These are phyloP conservation scores for Colletotrichum gloeosporioides DNA, from an alignment of 2,329 filamentous ascomycete species.

Conservation along the genomic window DNA sequence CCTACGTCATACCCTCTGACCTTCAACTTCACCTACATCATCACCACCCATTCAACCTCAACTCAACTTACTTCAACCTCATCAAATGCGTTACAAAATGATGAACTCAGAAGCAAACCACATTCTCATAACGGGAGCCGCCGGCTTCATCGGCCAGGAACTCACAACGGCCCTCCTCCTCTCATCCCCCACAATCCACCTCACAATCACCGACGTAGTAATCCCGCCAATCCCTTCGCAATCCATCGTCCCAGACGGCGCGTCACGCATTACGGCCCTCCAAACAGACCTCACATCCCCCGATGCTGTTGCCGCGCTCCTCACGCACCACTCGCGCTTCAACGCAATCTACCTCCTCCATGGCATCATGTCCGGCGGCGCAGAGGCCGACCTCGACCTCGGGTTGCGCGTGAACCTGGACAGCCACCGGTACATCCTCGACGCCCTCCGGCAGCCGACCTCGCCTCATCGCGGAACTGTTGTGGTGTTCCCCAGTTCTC, in stretches of 20 bases:
- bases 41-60: not conserved
- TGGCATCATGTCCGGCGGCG: conserved; percentile 68
- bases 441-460: conserved; percentile 45
- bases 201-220: conserved; percentile 63
- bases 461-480: conserved; percentile 49
- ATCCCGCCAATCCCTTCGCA: conserved; percentile 51
- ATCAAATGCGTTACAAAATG: not conserved
- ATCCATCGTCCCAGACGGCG: conserved; percentile 32
- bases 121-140: conserved; percentile 68
- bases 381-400: conserved; percentile 63
- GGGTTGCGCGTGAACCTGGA: conserved; percentile 64
- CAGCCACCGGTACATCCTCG: conserved; percentile 57
- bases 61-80: not conserved
- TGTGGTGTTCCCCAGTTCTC: conserved; percentile 63
- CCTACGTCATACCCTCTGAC: not conserved
- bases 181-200: conserved; percentile 36
- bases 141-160: conserved; percentile 69
- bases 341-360: conserved; percentile 64
- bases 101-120: conserved; percentile 24
- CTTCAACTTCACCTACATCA: not conserved
- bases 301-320: conserved; percentile 30
- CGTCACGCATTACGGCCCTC: conserved; percentile 26
- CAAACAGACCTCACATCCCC: conserved; percentile 38
- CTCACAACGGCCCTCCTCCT: conserved; percentile 61
- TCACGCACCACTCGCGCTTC: conserved; percentile 32